Base-by-base conservation (phyloP, 2,329 filamentous ascomycete genomes). In the Fusarium torulosum region DNA sequence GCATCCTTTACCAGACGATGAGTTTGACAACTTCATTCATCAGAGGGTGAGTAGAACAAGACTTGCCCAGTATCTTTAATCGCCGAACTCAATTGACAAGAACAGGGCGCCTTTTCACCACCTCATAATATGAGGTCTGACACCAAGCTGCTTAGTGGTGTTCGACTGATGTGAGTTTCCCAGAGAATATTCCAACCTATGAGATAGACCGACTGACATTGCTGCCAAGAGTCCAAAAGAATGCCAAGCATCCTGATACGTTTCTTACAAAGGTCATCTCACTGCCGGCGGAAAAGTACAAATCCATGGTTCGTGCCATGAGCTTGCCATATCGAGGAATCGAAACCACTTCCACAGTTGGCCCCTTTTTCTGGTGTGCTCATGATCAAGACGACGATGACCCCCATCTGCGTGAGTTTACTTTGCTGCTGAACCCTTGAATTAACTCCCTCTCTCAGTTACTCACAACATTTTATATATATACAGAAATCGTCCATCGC, bases 331-430 rank as follows among this genome's bases (percentile, higher is more conserved):
- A 82, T 70, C 81, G 85, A 10, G 85, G 81, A 33, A 86, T 90
- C 63, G 88, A 90, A 75, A 84, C 85, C 19, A 84, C 82, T 20
- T 83, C 84, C 56, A 82, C 86, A 13, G 87, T 90, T 15, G 88
- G 87, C 0, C 88, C 87, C 1, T 89, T 89, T 72, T 90, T 90
- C 76, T 90, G 87, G 87, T 83, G 79, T 40, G 80, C 84, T 3
- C 80, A 83, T 62, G 86, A 89, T 72, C 82, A 86, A 59, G 82
- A 88, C 67, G 85, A 86, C 52, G 79, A 83, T 3, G 82, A 88
- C 65, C 84, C 83, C 37, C 84, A 87, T 76, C 77, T 89, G 44
- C 87, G 85, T 86, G 80, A 72, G 83, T 76, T 44, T 19, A 6
- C 20, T 50, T 42, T 20, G 6, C 20, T 50, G 9, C 21, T 27